Evolutionary conservation across 2,329 filamentous ascomycete species (phyloP), one percentile per base, ranked within the genome.

Genomic region (Penicillium crustosum): DNA sequence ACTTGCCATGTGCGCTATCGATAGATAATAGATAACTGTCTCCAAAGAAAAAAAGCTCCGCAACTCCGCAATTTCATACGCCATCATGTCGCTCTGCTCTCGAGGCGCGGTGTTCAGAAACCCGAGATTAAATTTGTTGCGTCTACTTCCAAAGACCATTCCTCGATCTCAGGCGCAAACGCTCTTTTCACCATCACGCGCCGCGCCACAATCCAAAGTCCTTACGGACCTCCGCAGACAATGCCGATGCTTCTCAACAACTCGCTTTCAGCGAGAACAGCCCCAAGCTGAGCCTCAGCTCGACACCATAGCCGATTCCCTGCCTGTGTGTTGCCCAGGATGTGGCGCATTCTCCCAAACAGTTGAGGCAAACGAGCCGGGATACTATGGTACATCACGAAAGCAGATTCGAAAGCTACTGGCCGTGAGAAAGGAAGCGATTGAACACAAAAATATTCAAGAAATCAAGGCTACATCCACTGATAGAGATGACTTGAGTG

Each of bases 341-440:
- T 88, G 86, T 63, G 86, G 86, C 53, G 86, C 85, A 29, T 80
- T 82, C 36, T 79, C 82, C 35, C 85, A 88, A 69, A 82, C 80
- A 6, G 69, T 83, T 49, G 79, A 83, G 47, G 74, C 79, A 36
- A 73, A 79, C 1, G 79, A 82, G 62, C 80, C 85, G 2, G 86
- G 86, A 12, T 87, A 79, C 70, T 88, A 87, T 69, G 76, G 78
- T 57, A 68, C 75, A 45, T 75, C 73, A 31, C 77, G 82, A 57
- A 82, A 79, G 58, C 77, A 75, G 29, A 78, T 82, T 36, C 79
- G 76, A 51, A 72, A 71, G 60, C 67, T 70, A 15, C 50, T 72
- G n/a, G 60, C 63, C 4, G 62, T 64, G 45, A 60, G 57, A n/a
- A 62, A 66, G 49, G 58, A 58, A 39, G 52, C 49, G 25, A 35